Evolutionary conservation across 192 early-diverging fungal genomes (phyloP).

Genomic region (Mortierella alpina): DNA sequence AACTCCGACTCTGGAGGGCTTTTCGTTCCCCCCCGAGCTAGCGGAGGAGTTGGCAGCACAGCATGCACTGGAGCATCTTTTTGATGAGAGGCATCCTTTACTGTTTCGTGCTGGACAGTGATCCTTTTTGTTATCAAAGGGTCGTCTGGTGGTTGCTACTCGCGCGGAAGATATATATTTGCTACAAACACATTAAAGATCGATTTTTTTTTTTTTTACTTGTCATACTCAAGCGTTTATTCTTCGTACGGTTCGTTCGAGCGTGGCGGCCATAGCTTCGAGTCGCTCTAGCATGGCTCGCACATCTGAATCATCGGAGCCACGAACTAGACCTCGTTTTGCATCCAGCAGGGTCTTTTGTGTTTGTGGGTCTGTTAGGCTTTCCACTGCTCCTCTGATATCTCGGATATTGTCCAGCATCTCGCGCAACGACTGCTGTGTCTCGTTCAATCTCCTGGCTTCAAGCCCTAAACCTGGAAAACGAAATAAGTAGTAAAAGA

Average conservation of each 20-base stretch:
- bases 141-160: background rate
- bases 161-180: no score
- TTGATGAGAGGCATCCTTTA: background rate
- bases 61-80: background rate
- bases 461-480: no score
- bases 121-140: background rate
- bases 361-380: slow-evolving; percentile 1
- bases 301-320: background rate
- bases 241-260: slow-evolving; percentile 1
- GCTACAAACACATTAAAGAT: background rate
- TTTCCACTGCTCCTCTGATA: background rate
- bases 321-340: slow-evolving; percentile 2
- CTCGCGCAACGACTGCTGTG: background rate
- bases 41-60: slow-evolving; percentile 22
- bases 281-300: slow-evolving; percentile 3
- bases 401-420: slow-evolving; percentile 2
- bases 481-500: no score
- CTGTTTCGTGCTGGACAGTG: slow-evolving; percentile 7
- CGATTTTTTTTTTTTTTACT: background rate
- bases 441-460: no score
- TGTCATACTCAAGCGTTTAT: background rate
- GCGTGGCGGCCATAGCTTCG: slow-evolving; percentile 3
- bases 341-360: background rate
- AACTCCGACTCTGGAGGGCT: background rate
- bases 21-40: slow-evolving; percentile 3